Conservation (phyloP, 352 stramenopile species). For the Phytophthora litchii region DNA sequence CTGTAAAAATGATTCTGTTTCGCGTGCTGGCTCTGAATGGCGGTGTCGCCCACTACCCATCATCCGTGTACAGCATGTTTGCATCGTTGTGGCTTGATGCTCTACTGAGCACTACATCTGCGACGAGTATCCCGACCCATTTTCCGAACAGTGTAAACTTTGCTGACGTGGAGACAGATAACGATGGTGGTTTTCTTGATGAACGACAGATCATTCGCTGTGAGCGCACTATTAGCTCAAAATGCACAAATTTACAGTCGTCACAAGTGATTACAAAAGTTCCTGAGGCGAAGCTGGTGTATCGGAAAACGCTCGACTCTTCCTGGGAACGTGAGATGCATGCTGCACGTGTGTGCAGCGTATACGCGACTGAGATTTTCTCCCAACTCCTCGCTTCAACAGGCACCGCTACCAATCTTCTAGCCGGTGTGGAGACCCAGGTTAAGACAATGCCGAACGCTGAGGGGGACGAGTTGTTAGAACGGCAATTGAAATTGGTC, state of each 20-base stretch:
- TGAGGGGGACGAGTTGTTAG: constrained; percentile 42
- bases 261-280: constrained; percentile 77
- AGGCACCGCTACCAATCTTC: constrained; percentile 14
- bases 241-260: constrained; percentile 80
- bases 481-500: constrained; percentile 59
- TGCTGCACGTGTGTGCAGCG: constrained; percentile 57
- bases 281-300: constrained; percentile 53
- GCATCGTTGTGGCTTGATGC: constrained; percentile 70
- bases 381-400: constrained; percentile 47
- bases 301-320: constrained; percentile 75
- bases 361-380: constrained; percentile 62
- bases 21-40: constrained; percentile 59
- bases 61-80: constrained; percentile 75
- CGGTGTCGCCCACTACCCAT: constrained; percentile 67
- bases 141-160: constrained; percentile 58
- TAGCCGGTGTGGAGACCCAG: constrained; percentile 7
- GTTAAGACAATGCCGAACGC: constrained; percentile 5
- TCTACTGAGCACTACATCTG: constrained; percentile 59
- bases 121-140: constrained; percentile 78
- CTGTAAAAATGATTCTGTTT: constrained; percentile 55
- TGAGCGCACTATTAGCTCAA: constrained; percentile 83
- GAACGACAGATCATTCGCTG: constrained; percentile 62
- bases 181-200: constrained; percentile 18
- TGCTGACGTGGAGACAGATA: constrained; percentile 7
- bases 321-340: constrained; percentile 78